Evolutionary conservation across 2,329 filamentous ascomycete species (phyloP).

Genomic region (Claviceps humidiphila): DNA sequence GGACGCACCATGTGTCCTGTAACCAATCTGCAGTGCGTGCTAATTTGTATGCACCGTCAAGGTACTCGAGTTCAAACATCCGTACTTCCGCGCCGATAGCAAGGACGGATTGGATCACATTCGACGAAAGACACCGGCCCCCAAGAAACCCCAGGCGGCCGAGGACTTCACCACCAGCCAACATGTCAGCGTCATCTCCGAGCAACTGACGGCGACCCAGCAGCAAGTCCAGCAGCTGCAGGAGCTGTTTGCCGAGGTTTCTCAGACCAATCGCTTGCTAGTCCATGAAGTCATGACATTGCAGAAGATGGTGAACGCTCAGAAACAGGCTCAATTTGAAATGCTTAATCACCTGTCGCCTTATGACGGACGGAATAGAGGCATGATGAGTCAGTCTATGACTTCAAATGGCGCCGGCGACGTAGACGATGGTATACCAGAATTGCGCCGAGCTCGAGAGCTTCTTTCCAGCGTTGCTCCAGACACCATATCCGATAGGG

Average conservation of each 20-base stretch:
- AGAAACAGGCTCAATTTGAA: conserved; percentile 44
- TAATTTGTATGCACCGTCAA: conserved; percentile 18
- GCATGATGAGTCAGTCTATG: conserved; percentile 20
- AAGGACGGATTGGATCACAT: conserved; percentile 97
- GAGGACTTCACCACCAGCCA: conserved; percentile 72
- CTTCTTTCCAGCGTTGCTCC: conserved; percentile 38
- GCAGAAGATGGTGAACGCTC: conserved; percentile 46
- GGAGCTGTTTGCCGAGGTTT: conserved; percentile 69
- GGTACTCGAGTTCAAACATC: conserved; percentile 76
- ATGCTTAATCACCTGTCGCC: conserved; percentile 42
- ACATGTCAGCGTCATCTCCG: conserved; percentile 79
- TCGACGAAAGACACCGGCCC: conserved; percentile 82
- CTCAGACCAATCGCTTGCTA: conserved; percentile 47
- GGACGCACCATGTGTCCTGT: conserved; percentile 6
- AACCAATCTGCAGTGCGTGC: neutral
- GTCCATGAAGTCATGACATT: conserved; percentile 47
- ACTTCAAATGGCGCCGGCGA: conserved; percentile 26
- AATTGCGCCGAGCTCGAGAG: conserved; percentile 43
- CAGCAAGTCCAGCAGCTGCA: conserved; percentile 83
- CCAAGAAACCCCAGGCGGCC: conserved; percentile 54
- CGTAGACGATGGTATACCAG: conserved; percentile 35
- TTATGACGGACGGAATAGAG: conserved; percentile 26
- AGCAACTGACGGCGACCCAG: conserved; percentile 78
- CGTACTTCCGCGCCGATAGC: conserved; percentile 88
- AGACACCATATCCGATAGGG: conserved; percentile 39